A percentile compares a stretch with the other conserved stretches of the same genome.
phyloP scores from a whole-genome alignment of 352 stramenopile species.

The Phytophthora meadii region DNA sequence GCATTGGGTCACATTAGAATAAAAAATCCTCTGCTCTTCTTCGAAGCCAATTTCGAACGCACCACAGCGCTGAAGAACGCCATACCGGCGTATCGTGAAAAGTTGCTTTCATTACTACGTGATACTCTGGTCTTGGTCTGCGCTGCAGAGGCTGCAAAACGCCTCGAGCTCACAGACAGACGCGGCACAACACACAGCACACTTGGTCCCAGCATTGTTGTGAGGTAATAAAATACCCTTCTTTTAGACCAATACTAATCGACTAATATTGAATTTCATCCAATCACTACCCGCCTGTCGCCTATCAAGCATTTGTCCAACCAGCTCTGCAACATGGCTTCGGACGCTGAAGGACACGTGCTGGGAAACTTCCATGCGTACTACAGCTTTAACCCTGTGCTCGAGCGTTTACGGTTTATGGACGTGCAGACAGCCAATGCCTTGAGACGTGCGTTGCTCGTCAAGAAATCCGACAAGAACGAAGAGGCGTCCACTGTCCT shows the following conservation, averaged over 20 bases:
- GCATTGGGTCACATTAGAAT: slow-evolving; percentile 5
- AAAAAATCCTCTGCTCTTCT: neutral
- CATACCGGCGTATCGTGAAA: slow-evolving; percentile 82
- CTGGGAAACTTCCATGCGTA: slow-evolving; percentile 89
- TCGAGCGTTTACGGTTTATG: slow-evolving; percentile 82
- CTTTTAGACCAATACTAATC: slow-evolving; percentile 16
- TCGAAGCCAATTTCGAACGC: slow-evolving; percentile 21
- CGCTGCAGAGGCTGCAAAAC: slow-evolving; percentile 39
- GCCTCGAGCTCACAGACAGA: slow-evolving; percentile 25
- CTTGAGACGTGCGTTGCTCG: slow-evolving; percentile 53
- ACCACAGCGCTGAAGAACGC: slow-evolving; percentile 88
- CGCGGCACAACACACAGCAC: slow-evolving; percentile 25
- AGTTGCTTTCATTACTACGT: slow-evolving; percentile 60
- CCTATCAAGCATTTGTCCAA: slow-evolving; percentile 9
- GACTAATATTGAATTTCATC: slow-evolving; percentile 11
- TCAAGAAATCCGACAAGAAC: slow-evolving; percentile 14
- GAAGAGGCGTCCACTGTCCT: slow-evolving; percentile 50
- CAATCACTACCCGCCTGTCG: slow-evolving; percentile 11
- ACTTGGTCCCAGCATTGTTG: slow-evolving; percentile 27
- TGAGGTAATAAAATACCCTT: neutral
- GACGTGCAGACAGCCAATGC: slow-evolving; percentile 45
- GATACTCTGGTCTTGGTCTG: slow-evolving; percentile 15
- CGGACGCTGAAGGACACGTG: slow-evolving; percentile 66
- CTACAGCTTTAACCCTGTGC: slow-evolving; percentile 85
- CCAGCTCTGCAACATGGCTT: slow-evolving; percentile 33